These are phyloP conservation scores for Hymenoscyphus scutula DNA, from an alignment of 2,329 filamentous ascomycete species.

Conservation along the genomic window DNA sequence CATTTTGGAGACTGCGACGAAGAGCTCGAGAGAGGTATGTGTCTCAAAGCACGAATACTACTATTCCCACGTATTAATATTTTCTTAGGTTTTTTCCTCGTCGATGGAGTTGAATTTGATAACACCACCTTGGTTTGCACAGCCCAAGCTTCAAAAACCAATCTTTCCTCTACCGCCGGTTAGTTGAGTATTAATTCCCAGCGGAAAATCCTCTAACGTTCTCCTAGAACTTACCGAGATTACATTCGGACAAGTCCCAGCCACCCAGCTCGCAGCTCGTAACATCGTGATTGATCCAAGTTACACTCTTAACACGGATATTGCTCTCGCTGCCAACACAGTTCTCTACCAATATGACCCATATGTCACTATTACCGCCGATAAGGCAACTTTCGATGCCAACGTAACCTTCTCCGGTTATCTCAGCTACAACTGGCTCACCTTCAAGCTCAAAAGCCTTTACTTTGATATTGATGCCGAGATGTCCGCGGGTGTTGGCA, in stretches of 20 bases:
- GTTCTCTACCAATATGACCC: constrained; percentile 34
- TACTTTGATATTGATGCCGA: constrained; percentile 44
- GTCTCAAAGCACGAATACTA: constrained; percentile 16
- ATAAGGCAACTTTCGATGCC: constrained; percentile 38
- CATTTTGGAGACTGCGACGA: constrained; percentile 42
- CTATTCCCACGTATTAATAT: background rate
- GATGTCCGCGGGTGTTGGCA: constrained; percentile 38
- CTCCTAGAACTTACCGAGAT: constrained; percentile 27
- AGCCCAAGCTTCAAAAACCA: constrained; percentile 36
- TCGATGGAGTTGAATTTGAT: constrained; percentile 34
- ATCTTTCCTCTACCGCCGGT: constrained; percentile 39
- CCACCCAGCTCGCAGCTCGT: constrained; percentile 28
- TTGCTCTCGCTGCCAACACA: constrained; percentile 31
- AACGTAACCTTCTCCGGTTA: constrained; percentile 43
- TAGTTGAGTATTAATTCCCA: constrained; percentile 17
- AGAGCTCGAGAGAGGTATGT: constrained; percentile 42
- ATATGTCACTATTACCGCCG: constrained; percentile 39
- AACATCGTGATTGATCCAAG: constrained; percentile 28
- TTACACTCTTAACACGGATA: constrained; percentile 28
- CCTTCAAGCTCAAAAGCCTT: constrained; percentile 37
- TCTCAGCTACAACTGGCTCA: constrained; percentile 42
- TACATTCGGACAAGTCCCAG: constrained; percentile 31
- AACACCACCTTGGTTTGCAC: constrained; percentile 33
- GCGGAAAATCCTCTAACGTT: constrained; percentile 4
- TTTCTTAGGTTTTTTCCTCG: constrained; percentile 20